phyloP scores from a whole-genome alignment of 176 grass and related monocot species.

The Hordeum vulgare region MorexV3_pseudomolecules_assembly NC_058519.1:110326081-110326580 shows the following conservation, averaged over 20 bases:
- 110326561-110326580: conserved; percentile 52
- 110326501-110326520: conserved; percentile 67
- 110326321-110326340: not conserved
- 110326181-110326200: not conserved
- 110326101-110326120: not conserved
- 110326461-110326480: conserved; percentile 77
- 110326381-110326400: conserved; percentile 14
- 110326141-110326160: not conserved
- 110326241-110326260: not conserved
- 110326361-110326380: conserved; percentile 48
- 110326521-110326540: conserved; percentile 90
- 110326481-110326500: conserved; percentile 45
- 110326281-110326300: not conserved
- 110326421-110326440: conserved; percentile 68
- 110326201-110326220: not conserved
- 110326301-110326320: not conserved
- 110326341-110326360: conserved; percentile 79
- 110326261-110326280: not conserved
- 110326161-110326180: conserved; percentile 6
- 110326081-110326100: not conserved
- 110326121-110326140: not conserved
- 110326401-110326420: conserved; percentile 45
- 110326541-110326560: conserved; percentile 60
- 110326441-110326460: conserved; percentile 77
- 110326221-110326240: not conserved